Conservation (phyloP, 2,329 filamentous ascomycete genomes). For the Phyllosticta citriasiana region DNA sequence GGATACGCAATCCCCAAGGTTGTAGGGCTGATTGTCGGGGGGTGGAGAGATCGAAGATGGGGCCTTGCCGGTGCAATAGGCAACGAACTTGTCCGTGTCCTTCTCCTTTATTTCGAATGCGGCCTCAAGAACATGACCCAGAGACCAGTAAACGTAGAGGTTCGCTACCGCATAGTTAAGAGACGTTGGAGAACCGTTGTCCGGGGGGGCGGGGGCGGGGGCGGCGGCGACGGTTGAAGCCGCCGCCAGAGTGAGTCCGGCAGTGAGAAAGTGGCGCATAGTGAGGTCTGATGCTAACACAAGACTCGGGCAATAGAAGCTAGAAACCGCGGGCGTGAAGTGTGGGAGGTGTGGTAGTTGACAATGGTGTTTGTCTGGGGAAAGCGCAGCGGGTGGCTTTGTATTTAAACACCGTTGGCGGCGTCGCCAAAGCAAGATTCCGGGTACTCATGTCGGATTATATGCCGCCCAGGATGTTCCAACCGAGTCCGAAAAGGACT, state of each 20-base stretch:
- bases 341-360: neutral
- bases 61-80: neutral
- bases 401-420: neutral
- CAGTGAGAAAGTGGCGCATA: neutral
- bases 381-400: neutral
- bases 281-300: neutral
- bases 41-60: neutral
- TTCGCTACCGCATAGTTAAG: neutral
- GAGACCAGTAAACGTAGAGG: neutral
- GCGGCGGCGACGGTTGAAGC: neutral
- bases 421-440: neutral
- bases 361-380: neutral
- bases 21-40: neutral
- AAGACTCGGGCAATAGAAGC: fast-evolving
- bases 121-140: neutral
- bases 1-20: neutral
- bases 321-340: neutral
- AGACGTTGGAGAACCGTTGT: neutral
- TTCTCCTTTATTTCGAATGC: neutral
- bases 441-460: neutral
- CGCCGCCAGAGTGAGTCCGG: neutral
- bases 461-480: neutral
- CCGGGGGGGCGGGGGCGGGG: too few relatives aligned
- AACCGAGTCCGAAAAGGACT: neutral
- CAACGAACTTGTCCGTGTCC: neutral